A percentile compares a stretch with the other conserved stretches of the same genome.
Conservation (phyloP, 495 filamentous ascomycete genomes). For the Aspergillus mulundensis region DNA sequence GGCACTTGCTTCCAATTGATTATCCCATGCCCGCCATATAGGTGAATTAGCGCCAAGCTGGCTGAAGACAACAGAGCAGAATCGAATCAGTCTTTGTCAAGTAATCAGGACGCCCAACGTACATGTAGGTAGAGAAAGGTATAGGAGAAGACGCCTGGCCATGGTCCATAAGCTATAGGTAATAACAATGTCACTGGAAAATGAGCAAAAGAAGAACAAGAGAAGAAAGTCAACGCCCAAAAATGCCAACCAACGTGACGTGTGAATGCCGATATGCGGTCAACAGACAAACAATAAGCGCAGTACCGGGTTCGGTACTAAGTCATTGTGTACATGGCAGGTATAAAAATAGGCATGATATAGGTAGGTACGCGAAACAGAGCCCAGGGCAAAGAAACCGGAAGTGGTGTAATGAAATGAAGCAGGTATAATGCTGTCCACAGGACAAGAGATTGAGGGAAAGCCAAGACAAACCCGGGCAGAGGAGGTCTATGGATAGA, state of each 20-base stretch:
- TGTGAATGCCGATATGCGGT: background rate
- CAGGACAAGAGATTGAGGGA: background rate
- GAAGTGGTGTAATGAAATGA: background rate
- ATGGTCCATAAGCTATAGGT: background rate
- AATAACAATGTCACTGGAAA: background rate
- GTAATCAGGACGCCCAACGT: background rate
- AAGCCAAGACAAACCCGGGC: background rate
- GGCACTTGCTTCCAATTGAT: no score
- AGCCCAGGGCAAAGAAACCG: background rate
- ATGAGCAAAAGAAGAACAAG: background rate
- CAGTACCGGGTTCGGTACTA: background rate
- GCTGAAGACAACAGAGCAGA: no score
- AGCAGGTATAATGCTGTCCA: background rate
- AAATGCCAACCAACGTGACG: background rate
- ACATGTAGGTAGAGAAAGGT: background rate
- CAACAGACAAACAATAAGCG: background rate
- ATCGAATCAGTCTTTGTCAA: background rate
- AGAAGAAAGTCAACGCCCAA: background rate
- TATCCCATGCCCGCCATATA: no score
- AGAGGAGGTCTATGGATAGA: slow-evolving; percentile 14
- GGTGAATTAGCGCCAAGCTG: no score
- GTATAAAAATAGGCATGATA: background rate
- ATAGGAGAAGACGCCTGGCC: background rate
- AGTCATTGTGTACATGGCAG: background rate
- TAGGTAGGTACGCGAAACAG: background rate